Conservation (phyloP, 169 alveolate genomes). For the Eimeria necatrix region DNA sequence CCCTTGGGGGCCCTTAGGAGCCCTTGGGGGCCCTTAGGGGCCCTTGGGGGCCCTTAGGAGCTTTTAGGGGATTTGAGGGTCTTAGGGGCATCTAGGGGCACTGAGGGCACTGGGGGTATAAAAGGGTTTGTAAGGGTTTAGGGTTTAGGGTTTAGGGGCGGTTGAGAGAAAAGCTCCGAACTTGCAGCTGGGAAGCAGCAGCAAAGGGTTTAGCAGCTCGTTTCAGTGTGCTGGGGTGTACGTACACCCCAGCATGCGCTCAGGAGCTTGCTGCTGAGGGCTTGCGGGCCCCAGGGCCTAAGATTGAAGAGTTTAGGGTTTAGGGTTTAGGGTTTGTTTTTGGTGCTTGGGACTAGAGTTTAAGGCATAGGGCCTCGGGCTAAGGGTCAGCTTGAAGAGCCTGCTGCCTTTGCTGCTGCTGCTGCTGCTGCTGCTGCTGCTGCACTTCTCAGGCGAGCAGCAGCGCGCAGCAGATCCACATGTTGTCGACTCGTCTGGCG, state of each 20-base stretch:
- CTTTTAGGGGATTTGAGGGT: no score
- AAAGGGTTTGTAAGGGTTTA: neutral
- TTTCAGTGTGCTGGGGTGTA: no score
- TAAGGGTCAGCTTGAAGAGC: neutral
- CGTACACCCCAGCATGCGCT: no score
- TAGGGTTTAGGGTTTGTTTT: neutral
- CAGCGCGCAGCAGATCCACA: conserved; percentile 57
- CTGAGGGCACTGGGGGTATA: neutral
- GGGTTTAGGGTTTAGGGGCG: conserved; percentile 1
- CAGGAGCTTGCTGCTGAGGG: no score
- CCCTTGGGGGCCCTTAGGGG: no score
- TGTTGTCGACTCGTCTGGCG: conserved; percentile 69
- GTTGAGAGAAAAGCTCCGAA: no score
- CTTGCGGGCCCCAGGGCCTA: neutral
- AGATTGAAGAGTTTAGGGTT: neutral
- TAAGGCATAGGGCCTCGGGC: neutral
- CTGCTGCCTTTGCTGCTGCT: neutral
- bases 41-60: no score
- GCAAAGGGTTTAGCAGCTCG: no score
- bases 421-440: conserved; percentile 7
- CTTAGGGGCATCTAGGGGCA: neutral
- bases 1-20: no score
- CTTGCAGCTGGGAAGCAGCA: no score
- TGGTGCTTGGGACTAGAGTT: neutral
- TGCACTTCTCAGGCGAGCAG: conserved; percentile 51